Base-by-base conservation (phyloP, 192 early-diverging fungal species). In the Rhizophagus prolifer region DNA sequence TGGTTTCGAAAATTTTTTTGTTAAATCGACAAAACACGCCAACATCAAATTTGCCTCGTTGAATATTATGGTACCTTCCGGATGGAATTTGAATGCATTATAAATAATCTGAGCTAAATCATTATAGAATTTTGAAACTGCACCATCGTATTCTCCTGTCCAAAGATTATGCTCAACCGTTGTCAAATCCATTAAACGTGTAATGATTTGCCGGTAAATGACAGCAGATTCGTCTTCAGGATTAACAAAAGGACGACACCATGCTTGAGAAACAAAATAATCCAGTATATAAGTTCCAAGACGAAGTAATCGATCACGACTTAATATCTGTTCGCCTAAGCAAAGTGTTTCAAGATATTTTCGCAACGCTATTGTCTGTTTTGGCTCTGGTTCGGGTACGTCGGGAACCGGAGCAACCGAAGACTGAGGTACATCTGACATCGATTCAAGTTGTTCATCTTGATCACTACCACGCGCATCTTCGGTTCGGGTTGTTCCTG, bases 121-220 rank as follows among this genome's bases (percentile, higher is more conserved):
- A 6, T n/a, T 21, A 19, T 76, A 76, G 0, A 76, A 34, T 13
- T 76, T 63, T 10, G 50, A 58, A 38, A 19, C 26, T 19, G 64
- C 14, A 12, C 62, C 26, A 23, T 14, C 25, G 41, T 76, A 76
- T 30, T 50, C n/a, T 66, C 74, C 26, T 26, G 62, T 46, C 85
- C 86, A 90, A 4, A 90, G 77, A 72, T 83, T 90, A 10, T 79
- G 74, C 47, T 90, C 88, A 25, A 86, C 82, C 0, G 87, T 87
- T 9, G 71, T 81, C 47, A 90, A 41, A 68, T 90, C 88, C 85
- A 88, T 90, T 12, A 86, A 82, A 16, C 84, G 73, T 38, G 80
- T 81, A 62, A 90, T 85, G 30, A 84, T 70, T 7, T 77, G 75
- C 14, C 87, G 83, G 70, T 90, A 90, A 14, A 62, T 25, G 10